A percentile compares a stretch with the other conserved stretches of the same genome.
Evolutionary conservation across 306 rosid genomes (phyloP).

Genomic region (Prunus mira): DNA sequence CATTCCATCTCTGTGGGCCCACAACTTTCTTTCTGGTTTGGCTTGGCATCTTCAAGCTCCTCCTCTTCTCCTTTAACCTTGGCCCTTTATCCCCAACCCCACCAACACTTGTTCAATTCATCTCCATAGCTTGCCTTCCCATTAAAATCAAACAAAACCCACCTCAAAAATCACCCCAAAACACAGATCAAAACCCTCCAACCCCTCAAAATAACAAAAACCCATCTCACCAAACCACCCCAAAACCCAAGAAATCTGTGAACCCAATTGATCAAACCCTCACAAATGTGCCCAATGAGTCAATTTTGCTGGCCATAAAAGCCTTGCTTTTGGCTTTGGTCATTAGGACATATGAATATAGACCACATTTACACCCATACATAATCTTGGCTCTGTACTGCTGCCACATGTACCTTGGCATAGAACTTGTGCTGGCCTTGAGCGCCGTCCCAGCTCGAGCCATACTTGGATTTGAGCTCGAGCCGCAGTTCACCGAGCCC

Average conservation of each 20-base stretch:
- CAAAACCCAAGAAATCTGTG: neutral
- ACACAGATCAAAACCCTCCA: neutral
- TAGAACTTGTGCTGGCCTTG: constrained; percentile 43
- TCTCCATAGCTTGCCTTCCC: constrained; percentile 60
- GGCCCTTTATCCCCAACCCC: constrained; percentile 50
- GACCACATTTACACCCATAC: constrained; percentile 28
- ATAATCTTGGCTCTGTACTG: constrained; percentile 35
- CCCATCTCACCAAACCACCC: constrained; percentile 15
- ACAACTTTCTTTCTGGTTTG: constrained; percentile 37
- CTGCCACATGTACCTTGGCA: constrained; percentile 47
- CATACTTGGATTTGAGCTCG: constrained; percentile 36
- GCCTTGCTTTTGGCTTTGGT: constrained; percentile 27
- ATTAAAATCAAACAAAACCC: constrained; percentile 37
- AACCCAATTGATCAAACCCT: neutral
- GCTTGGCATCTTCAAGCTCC: constrained; percentile 38
- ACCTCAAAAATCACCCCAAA: neutral
- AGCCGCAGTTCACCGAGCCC: constrained; percentile 68
- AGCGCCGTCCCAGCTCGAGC: constrained; percentile 35
- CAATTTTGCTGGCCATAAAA: constrained; percentile 23
- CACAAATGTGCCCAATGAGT: neutral
- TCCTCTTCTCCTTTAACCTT: constrained; percentile 39
- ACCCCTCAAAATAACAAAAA: neutral
- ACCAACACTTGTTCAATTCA: constrained; percentile 44
- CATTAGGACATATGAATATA: constrained; percentile 28
- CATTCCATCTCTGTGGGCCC: constrained; percentile 31